Evolutionary conservation across 805 yeast genomes (phyloP).

Genomic region (Candida ulmi): DNA sequence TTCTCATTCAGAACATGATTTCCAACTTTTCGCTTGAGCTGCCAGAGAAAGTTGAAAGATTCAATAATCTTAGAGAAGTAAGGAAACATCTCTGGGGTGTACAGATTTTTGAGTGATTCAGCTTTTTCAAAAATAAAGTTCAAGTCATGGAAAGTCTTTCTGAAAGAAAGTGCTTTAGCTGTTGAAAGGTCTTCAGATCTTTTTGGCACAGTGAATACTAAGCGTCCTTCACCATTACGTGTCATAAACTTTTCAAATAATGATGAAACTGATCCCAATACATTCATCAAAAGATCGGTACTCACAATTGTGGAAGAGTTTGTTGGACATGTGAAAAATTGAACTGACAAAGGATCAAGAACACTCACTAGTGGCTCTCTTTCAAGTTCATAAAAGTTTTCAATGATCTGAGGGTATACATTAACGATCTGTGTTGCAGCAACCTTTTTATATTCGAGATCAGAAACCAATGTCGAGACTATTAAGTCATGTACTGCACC

Average conservation of each 20-base stretch:
- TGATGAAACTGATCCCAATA: slow-evolving; percentile 41
- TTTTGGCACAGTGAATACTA: slow-evolving; percentile 6
- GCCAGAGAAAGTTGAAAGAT: slow-evolving; percentile 53
- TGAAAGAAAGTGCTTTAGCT: slow-evolving; percentile 9
- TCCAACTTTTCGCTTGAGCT: slow-evolving; percentile 53
- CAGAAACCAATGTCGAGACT: slow-evolving; percentile 52
- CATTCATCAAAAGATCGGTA: slow-evolving; percentile 16
- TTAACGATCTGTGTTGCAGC: slow-evolving; percentile 50
- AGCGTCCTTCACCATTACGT: slow-evolving; percentile 30
- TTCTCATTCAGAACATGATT: slow-evolving; percentile 63
- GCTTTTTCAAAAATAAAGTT: slow-evolving; percentile 22
- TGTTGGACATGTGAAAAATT: slow-evolving; percentile 85
- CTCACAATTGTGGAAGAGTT: slow-evolving; percentile 50
- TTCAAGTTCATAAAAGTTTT: slow-evolving; percentile 53
- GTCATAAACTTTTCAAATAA: slow-evolving; percentile 34
- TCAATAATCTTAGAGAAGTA: slow-evolving; percentile 42
- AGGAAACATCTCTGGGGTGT: slow-evolving; percentile 32
- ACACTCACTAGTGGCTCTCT: slow-evolving; percentile 85
- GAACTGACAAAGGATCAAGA: slow-evolving; percentile 70
- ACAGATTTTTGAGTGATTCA: slow-evolving; percentile 24
- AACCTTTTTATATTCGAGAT: slow-evolving; percentile 37
- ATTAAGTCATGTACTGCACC: slow-evolving; percentile 41
- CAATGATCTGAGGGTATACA: slow-evolving; percentile 46
- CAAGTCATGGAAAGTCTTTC: slow-evolving; percentile 12
- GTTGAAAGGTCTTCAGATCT: slow-evolving; percentile 6